Evolutionary conservation across 1,284 basidiomycete genomes (phyloP).

Genomic region (Trametes polyzona): DNA sequence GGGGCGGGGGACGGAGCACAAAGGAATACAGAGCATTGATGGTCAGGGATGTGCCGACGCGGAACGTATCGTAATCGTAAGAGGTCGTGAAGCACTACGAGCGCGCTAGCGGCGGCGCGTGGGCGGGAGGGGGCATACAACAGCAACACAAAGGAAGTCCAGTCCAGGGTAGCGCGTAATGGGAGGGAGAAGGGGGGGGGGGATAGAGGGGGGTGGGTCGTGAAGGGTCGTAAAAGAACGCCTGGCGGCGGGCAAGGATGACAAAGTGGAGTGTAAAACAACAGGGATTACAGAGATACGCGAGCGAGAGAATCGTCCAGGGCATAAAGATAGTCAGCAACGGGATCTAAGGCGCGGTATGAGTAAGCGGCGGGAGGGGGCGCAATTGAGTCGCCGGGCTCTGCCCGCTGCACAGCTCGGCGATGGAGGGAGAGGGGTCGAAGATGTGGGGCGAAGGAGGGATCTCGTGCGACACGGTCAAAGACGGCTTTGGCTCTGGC

Average conservation of each 20-base stretch:
- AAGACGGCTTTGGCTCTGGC: neutral
- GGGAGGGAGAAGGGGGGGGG: neutral
- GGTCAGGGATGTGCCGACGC: neutral
- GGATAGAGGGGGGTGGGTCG: neutral
- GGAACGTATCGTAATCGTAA: conserved; percentile 1
- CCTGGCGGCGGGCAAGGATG: neutral
- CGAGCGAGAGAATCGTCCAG: conserved; percentile 19
- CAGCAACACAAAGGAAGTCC: conserved; percentile 3
- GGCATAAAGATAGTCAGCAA: conserved; percentile 23
- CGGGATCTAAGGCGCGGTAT: conserved; percentile 7
- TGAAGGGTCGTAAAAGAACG: conserved; percentile 17
- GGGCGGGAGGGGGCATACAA: conserved; percentile 10
- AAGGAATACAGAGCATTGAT: conserved; percentile 9
- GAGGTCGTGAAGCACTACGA: conserved; percentile 14
- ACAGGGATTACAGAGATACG: conserved; percentile 18
- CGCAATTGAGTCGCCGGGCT: neutral
- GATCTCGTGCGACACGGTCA: neutral
- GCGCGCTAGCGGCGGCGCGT: neutral
- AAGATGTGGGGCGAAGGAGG: neutral
- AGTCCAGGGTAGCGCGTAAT: neutral
- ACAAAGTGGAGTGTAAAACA: conserved; percentile 7
- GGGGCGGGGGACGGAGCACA: conserved; percentile 9
- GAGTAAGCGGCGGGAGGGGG: conserved; percentile 8
- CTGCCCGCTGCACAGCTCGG: neutral
- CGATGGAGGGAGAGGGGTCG: neutral